Percentiles rank a stretch among this genome's conserved stretches.
Conservation (phyloP, 164 flowering plant species). For the Taxillus chinensis region DNA sequence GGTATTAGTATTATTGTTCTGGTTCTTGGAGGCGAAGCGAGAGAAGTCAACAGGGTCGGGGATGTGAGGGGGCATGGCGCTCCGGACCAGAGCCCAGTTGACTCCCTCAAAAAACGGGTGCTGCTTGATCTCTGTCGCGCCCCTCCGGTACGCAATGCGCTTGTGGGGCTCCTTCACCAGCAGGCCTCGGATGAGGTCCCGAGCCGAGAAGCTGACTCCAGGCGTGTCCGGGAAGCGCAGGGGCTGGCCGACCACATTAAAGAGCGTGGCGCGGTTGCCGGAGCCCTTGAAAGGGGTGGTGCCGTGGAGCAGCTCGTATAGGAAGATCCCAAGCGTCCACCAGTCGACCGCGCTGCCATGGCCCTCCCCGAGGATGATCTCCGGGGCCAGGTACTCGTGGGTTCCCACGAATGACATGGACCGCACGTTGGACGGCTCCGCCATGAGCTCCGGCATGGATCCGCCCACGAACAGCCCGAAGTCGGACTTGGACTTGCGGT, state of each 20-base stretch:
- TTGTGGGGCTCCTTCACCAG: slow-evolving; percentile 64
- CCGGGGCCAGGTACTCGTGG: slow-evolving; percentile 69
- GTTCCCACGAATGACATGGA: slow-evolving; percentile 84
- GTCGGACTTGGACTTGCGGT: slow-evolving; percentile 62
- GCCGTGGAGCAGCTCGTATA: slow-evolving; percentile 53
- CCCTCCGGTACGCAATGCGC: slow-evolving; percentile 55
- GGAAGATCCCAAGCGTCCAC: slow-evolving; percentile 65
- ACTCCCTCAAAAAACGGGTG: slow-evolving; percentile 70
- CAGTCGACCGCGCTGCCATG: slow-evolving; percentile 86
- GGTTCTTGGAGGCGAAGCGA: slow-evolving; percentile 33
- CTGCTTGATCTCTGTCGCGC: slow-evolving; percentile 71
- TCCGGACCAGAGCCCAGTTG: slow-evolving; percentile 69
- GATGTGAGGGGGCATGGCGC: slow-evolving; percentile 49
- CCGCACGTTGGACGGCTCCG: slow-evolving; percentile 66
- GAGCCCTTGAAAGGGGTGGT: slow-evolving; percentile 61
- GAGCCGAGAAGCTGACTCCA: slow-evolving; percentile 32
- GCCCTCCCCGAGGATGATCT: slow-evolving; percentile 75
- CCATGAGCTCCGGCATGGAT: slow-evolving; percentile 68
- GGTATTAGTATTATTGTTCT: slow-evolving; percentile 20
- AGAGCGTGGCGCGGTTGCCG: slow-evolving; percentile 64
- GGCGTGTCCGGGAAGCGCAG: slow-evolving; percentile 54
- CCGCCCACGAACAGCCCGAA: slow-evolving; percentile 43
- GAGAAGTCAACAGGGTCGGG: slow-evolving; percentile 58
- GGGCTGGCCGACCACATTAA: slow-evolving; percentile 64
- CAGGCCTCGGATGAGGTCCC: slow-evolving; percentile 59